phyloP scores from a whole-genome alignment of 306 rosid species.

The Lotus japonicus region DNA sequence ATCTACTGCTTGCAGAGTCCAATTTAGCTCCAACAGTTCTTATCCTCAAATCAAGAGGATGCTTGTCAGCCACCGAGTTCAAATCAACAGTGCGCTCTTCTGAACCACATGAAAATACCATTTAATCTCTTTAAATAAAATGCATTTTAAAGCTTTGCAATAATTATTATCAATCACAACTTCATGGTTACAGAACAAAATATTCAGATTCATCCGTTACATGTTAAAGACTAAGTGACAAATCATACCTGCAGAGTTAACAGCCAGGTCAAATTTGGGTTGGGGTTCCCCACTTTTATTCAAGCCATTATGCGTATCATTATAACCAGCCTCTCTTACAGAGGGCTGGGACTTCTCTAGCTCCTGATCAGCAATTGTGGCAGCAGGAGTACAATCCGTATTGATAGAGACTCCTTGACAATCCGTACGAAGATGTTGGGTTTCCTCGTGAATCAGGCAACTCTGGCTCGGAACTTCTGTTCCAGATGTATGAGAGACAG shows the following conservation, averaged over 20 bases:
- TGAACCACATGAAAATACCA: constrained; percentile 32
- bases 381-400: constrained; percentile 21
- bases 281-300: constrained; percentile 22
- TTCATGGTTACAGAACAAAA: constrained; percentile 3
- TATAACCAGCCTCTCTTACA: constrained; percentile 22
- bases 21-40: constrained; percentile 22
- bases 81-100: constrained; percentile 28
- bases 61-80: constrained; percentile 31
- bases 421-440: constrained; percentile 24
- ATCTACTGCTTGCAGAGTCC: constrained; percentile 37
- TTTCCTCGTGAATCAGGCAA: constrained; percentile 17
- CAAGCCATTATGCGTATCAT: constrained; percentile 1
- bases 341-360: constrained; percentile 16
- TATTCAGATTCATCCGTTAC: background rate
- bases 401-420: constrained; percentile 22
- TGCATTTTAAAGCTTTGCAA: constrained; percentile 14
- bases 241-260: constrained; percentile 36
- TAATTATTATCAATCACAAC: background rate
- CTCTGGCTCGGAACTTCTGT: constrained; percentile 25
- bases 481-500: constrained; percentile 24
- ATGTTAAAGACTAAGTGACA: background rate
- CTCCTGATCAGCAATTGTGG: constrained; percentile 17
- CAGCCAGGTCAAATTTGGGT: constrained; percentile 28
- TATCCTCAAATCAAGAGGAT: constrained; percentile 17
- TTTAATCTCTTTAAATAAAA: constrained; percentile 17